Percentiles rank a stretch among this genome's conserved stretches.
Conservation (phyloP, 805 yeast species). For the Metschnikowia bowlesiae region DNA sequence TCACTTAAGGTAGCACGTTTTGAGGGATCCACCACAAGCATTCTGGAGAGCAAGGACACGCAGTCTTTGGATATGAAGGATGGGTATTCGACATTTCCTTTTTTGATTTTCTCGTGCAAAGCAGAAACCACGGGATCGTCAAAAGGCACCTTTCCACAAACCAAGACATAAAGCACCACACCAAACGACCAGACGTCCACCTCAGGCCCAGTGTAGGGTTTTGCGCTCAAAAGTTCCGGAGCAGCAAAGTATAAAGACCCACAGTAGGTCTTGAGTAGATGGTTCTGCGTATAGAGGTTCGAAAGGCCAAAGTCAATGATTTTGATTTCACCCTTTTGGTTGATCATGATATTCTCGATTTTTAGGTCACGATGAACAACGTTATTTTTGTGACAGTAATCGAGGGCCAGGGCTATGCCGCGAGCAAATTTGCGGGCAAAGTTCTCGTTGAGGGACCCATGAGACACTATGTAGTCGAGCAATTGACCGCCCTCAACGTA, state of each 20-base stretch:
- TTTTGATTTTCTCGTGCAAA: constrained; percentile 88
- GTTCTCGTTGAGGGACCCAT: constrained; percentile 88
- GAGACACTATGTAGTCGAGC: constrained; percentile 94
- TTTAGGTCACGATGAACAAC: constrained; percentile 96
- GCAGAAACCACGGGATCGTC: constrained; percentile 92
- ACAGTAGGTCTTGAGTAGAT: constrained; percentile 85
- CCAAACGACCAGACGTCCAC: constrained; percentile 99
- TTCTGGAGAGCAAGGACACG: constrained; percentile 70
- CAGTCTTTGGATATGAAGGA: constrained; percentile 74
- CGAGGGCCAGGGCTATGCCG: constrained; percentile 89
- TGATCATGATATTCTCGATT: constrained; percentile 93
- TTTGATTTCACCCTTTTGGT: constrained; percentile 88
- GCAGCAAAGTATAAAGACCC: constrained; percentile 98
- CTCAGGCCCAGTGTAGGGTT: constrained; percentile 93
- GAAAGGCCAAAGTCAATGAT: constrained; percentile 96
- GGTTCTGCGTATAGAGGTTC: constrained; percentile 69
- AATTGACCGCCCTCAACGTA: constrained; percentile 96
- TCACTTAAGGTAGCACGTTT: constrained; percentile 77
- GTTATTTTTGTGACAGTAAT: constrained; percentile 88
- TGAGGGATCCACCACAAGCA: constrained; percentile 87
- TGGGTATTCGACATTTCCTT: constrained; percentile 91
- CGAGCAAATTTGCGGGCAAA: constrained; percentile 94
- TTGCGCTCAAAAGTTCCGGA: constrained; percentile 89
- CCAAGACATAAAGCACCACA: constrained; percentile 88
- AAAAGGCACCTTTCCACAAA: constrained; percentile 97